phyloP scores from a whole-genome alignment of 139 green algal genomes.

The Micromonas pusilla region DNA sequence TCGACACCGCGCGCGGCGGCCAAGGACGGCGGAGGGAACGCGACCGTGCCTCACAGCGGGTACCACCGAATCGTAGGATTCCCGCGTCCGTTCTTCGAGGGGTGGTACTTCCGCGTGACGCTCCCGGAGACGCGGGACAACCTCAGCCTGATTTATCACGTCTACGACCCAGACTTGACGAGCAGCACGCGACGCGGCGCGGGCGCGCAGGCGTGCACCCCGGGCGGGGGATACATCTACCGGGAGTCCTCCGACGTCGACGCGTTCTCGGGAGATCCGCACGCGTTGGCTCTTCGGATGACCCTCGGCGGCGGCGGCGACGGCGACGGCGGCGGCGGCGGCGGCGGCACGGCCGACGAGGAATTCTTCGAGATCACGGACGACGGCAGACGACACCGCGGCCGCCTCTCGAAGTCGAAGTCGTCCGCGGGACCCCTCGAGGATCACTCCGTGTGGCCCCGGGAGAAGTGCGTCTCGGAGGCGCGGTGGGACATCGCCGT shows the following conservation, averaged over 20 bases:
- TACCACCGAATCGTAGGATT: conserved; percentile 73
- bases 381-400: background rate
- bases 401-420: background rate
- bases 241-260: conserved; percentile 55
- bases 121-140: conserved; percentile 44
- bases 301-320: conserved; percentile 36
- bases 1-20: no score
- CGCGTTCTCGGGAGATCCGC: conserved; percentile 68
- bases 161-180: conserved; percentile 12
- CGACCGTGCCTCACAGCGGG: conserved; percentile 58
- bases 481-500: conserved; percentile 64
- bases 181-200: background rate
- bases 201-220: conserved; percentile 80
- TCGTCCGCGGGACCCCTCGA: background rate
- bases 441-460: background rate
- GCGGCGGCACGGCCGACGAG: background rate
- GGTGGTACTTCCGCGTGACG: conserved; percentile 88
- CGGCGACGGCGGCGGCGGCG: background rate
- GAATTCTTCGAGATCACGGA: background rate
- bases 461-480: background rate
- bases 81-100: conserved; percentile 80
- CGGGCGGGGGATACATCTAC: conserved; percentile 77
- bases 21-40: no score
- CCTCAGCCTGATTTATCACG: conserved; percentile 15
- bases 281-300: conserved; percentile 58